Evolutionary conservation across 257 asterid species (phyloP).

Genomic region (Solanum gandarillasii): DNA sequence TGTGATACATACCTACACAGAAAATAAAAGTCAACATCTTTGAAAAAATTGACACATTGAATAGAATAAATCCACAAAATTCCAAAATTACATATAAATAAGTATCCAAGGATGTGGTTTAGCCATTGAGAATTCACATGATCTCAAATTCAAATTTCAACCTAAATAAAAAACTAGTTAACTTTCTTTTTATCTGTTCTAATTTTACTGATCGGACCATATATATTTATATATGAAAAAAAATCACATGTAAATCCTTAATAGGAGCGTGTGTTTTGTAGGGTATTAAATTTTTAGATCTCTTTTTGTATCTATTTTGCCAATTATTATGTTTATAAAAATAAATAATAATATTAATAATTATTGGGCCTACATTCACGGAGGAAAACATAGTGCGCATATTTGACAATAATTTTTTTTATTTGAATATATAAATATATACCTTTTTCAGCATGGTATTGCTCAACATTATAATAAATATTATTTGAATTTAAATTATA

Average conservation of each 20-base stretch:
- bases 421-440: not conserved
- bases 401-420: not conserved
- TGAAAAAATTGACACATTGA: not conserved
- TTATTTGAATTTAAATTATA: not conserved
- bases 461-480: not conserved
- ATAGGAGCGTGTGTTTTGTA: not conserved
- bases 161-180: not conserved
- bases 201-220: fast-evolving
- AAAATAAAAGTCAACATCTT: not conserved
- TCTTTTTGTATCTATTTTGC: not conserved
- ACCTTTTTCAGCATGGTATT: not conserved
- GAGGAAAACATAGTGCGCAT: not conserved
- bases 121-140: fast-evolving
- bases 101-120: not conserved
- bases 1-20: not conserved
- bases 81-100: not conserved
- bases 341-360: not conserved
- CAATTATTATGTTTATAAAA: not conserved
- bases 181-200: not conserved
- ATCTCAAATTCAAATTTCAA: not conserved
- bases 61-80: not conserved
- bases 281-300: not conserved
- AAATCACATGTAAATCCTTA: not conserved
- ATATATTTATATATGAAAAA: not conserved
- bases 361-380: not conserved